Conservation (phyloP, 2,329 filamentous ascomycete species). For the Cordyceps fumosorosea region DNA sequence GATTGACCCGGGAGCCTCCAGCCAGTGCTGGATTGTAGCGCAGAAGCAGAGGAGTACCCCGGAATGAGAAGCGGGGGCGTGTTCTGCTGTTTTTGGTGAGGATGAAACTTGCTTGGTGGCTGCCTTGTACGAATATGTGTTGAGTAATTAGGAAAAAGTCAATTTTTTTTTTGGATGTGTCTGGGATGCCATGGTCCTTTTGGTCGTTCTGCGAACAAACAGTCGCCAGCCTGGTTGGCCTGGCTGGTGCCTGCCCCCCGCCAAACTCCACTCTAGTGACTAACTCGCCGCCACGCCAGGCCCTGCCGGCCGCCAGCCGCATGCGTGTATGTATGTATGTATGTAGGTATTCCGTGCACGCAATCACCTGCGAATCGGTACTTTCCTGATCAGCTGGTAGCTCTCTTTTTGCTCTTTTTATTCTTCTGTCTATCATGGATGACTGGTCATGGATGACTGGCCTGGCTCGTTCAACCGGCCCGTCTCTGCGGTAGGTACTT, state of each 20-base stretch:
- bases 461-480: not conserved
- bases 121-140: too few species aligned
- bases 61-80: too few species aligned
- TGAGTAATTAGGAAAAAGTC: too few species aligned
- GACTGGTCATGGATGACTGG: too few species aligned
- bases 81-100: too few species aligned
- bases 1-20: not conserved
- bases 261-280: conserved; percentile 9
- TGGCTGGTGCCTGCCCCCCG: not conserved
- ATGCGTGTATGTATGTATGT: conserved; percentile 6
- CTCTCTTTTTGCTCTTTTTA: not conserved
- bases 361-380: not conserved
- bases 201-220: not conserved
- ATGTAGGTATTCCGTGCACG: conserved; percentile 8
- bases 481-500: not conserved
- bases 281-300: conserved; percentile 6
- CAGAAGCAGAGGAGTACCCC: not conserved
- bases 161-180: not conserved
- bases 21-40: not conserved
- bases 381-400: not conserved
- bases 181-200: not conserved
- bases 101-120: too few species aligned
- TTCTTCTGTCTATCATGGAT: not conserved
- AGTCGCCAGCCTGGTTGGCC: not conserved
- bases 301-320: conserved; percentile 11